Base-by-base conservation (phyloP, 2,329 filamentous ascomycete genomes). In the Annulohypoxylon truncatum region DNA sequence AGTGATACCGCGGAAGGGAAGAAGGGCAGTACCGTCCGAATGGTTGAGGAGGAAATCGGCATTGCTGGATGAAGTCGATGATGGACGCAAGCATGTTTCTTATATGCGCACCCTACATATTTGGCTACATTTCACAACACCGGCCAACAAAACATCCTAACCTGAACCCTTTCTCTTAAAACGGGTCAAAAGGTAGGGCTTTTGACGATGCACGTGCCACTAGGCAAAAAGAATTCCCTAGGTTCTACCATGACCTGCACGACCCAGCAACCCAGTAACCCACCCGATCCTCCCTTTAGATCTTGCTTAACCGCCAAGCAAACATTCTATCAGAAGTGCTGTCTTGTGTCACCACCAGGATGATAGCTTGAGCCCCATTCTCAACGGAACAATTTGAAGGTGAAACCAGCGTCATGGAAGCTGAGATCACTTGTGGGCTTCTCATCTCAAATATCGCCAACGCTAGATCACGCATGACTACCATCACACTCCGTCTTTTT, bases 21-120 rank as follows among this genome's bases (percentile, higher is more conserved):
- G 69, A 83, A 81, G 71, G 80, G 77, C 0, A 80, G 77, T 0
- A 78, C 75, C 2, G 79, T 85, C 38, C 78, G 84, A 24, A 76
- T 85, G 12, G 84, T 86, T 10, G 77, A 79, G 13, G 75, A 79
- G 13, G 76, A 78, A 8, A 76, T 77, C n/a, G 76, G 79, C 1
- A 75, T 77, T 1, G 76, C 76, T 40, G 77, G 76, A 50, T 79
- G 75, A 77, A 29, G 47, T 18, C 26, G 7, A 22, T 31, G 20
- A 35, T 35, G 13, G 20, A 40, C 8, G 18, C n/a, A 13, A 10
- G 8, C 15, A 28, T 13, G 29, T 26, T 10, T 18, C 10, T 18
- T 10, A 28, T 54, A 18, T 26, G 4, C 31, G 20, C 22, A n/a
- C 13, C 26, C 33, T 35, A 12, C 24, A 18, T n/a, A 28, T 51